These are phyloP conservation scores for Linderina pennispora DNA, from an alignment of 192 early-diverging fungal genomes.

Conservation along the genomic window DNA sequence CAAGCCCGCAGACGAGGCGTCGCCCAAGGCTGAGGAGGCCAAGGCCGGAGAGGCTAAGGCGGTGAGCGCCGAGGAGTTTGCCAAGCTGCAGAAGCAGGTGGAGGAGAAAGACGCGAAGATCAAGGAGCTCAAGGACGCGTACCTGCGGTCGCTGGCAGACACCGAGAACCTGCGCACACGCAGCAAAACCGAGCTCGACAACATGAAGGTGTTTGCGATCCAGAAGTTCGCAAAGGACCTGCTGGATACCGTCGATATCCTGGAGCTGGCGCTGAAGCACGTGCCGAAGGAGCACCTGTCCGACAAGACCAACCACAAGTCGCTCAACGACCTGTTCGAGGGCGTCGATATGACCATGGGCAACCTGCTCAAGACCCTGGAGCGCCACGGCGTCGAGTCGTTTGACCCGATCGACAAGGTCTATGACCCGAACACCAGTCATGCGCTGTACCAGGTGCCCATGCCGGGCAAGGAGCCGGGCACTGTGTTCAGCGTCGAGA, in stretches of 20 bases:
- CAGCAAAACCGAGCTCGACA: conserved; percentile 77
- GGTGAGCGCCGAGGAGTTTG: conserved; percentile 15
- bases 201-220: conserved; percentile 81
- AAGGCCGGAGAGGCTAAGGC: conserved; percentile 8
- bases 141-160: conserved; percentile 90
- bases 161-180: conserved; percentile 93
- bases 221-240: conserved; percentile 99
- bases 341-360: conserved; percentile 87
- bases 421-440: conserved; percentile 92
- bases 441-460: conserved; percentile 92
- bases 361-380: conserved; percentile 81
- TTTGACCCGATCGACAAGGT: conserved; percentile 77
- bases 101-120: conserved; percentile 47
- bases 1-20: conserved; percentile 9
- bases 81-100: conserved; percentile 23
- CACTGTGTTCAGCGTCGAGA: conserved; percentile 82
- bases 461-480: conserved; percentile 85
- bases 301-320: conserved; percentile 47
- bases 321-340: conserved; percentile 72
- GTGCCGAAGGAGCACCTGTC: conserved; percentile 67
- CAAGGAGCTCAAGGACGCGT: conserved; percentile 65
- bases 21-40: conserved; percentile 1
- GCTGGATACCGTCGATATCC: conserved; percentile 84
- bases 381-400: conserved; percentile 79
- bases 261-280: conserved; percentile 81